A percentile compares a stretch with the other conserved stretches of the same genome.
Evolutionary conservation across 2,329 filamentous ascomycete genomes (phyloP).

Genomic region (Curvularia hawaiiensis): DNA sequence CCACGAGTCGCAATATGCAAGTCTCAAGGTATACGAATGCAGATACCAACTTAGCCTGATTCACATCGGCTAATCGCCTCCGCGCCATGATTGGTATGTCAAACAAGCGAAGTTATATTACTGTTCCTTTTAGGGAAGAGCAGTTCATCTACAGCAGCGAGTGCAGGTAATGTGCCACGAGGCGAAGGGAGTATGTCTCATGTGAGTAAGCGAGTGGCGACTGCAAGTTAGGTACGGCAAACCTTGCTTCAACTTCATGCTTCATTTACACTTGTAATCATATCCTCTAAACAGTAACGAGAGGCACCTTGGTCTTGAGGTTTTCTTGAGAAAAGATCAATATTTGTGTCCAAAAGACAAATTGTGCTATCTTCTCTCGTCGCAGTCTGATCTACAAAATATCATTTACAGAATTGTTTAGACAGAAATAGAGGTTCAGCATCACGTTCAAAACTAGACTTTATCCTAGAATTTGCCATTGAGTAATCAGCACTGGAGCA

Average conservation of each 20-base stretch:
- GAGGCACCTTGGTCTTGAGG: not conserved
- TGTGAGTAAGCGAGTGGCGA: conserved; percentile 9
- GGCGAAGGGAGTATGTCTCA: not conserved
- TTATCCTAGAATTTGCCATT: not conserved
- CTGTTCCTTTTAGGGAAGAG: not conserved
- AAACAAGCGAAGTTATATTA: conserved; percentile 10
- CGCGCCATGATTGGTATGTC: not conserved
- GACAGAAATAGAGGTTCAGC: not conserved
- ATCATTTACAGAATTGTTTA: not conserved
- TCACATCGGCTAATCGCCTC: conserved; percentile 13
- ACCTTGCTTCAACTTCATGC: conserved; percentile 21
- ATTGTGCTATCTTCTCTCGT: not conserved
- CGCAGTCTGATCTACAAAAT: not conserved
- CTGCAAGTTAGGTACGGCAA: conserved; percentile 10
- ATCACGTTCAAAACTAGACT: not conserved
- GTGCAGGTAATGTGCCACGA: conserved; percentile 10
- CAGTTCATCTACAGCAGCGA: not conserved
- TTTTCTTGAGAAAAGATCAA: not conserved
- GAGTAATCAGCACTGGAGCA: not conserved
- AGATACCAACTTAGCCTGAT: not conserved
- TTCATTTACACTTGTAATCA: not conserved
- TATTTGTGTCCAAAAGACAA: not conserved
- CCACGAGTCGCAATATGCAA: conserved; percentile 8
- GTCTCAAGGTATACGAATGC: conserved; percentile 1
- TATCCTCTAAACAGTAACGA: not conserved